Evolutionary conservation across 23 red algal species (phyloP).

Genomic region (Gracilaria vermiculophylla): DNA sequence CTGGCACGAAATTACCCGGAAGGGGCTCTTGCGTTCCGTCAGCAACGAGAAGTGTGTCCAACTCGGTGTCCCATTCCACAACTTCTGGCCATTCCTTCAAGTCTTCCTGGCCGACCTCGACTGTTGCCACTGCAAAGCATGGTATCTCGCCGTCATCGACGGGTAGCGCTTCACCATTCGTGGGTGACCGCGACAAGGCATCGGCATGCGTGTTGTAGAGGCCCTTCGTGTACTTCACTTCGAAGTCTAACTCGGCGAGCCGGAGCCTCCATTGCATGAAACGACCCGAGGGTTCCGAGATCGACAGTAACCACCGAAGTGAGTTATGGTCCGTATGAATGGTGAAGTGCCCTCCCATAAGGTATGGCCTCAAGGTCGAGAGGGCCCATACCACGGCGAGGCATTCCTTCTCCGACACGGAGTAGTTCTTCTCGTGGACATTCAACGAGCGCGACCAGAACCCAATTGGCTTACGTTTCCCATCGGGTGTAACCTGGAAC

Average conservation of each 20-base stretch:
- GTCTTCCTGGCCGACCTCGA: too few species aligned
- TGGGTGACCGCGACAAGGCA: background rate
- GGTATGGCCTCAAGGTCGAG: background rate
- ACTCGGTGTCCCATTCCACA: too few species aligned
- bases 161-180: too few species aligned
- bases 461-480: background rate
- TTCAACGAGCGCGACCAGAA: background rate
- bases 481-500: background rate
- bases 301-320: background rate
- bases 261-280: background rate
- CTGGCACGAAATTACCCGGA: background rate
- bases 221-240: background rate
- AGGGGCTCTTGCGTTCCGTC: too few species aligned
- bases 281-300: background rate
- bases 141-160: too few species aligned
- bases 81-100: too few species aligned
- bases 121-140: too few species aligned
- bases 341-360: background rate
- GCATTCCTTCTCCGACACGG: background rate
- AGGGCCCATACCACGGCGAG: background rate
- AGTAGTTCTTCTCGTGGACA: background rate
- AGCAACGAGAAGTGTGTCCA: too few species aligned
- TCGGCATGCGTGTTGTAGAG: constrained; percentile 1
- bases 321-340: background rate
- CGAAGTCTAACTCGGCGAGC: constrained; percentile 4